Conservation (phyloP, 352 stramenopile species). For the Phytopythium chamaehyphon region DNA sequence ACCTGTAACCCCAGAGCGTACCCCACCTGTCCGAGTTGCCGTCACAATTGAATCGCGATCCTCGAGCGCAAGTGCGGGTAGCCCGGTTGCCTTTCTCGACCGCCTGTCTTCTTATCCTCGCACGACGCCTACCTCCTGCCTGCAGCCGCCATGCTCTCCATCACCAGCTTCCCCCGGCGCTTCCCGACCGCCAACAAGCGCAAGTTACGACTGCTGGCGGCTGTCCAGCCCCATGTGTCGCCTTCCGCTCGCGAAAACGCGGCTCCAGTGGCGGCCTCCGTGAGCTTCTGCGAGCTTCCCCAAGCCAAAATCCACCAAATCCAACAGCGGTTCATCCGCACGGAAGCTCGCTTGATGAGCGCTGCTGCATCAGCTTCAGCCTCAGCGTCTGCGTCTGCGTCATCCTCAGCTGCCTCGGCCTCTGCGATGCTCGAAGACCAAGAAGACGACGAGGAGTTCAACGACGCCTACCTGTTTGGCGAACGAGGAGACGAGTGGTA, state of each 20-base stretch:
- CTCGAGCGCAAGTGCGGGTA: too few species aligned
- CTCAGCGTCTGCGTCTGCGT: background rate
- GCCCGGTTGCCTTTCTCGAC: too few species aligned
- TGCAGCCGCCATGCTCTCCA: slow-evolving; percentile 51
- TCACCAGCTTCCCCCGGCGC: slow-evolving; percentile 78
- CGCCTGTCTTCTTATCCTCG: too few species aligned
- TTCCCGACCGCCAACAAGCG: slow-evolving; percentile 75
- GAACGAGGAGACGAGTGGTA: slow-evolving; percentile 68
- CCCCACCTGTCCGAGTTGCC: too few species aligned
- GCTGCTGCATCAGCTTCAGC: too few species aligned
- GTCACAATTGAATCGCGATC: too few species aligned
- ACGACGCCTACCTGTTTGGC: slow-evolving; percentile 58
- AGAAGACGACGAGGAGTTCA: slow-evolving; percentile 28
- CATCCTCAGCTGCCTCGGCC: slow-evolving; percentile 15
- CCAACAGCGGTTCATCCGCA: slow-evolving; percentile 4
- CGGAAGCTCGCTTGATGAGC: slow-evolving; percentile 11
- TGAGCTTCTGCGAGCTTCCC: background rate
- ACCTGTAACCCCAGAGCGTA: too few species aligned
- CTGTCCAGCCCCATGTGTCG: slow-evolving; percentile 6
- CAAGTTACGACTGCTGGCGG: slow-evolving; percentile 25
- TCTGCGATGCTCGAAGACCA: slow-evolving; percentile 14
- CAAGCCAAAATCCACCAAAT: background rate
- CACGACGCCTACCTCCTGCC: too few species aligned
- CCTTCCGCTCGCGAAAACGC: slow-evolving; percentile 8
- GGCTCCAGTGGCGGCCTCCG: background rate